phyloP scores from a whole-genome alignment of 2,329 filamentous ascomycete genomes.

The Elsinoe necatrix region DNA sequence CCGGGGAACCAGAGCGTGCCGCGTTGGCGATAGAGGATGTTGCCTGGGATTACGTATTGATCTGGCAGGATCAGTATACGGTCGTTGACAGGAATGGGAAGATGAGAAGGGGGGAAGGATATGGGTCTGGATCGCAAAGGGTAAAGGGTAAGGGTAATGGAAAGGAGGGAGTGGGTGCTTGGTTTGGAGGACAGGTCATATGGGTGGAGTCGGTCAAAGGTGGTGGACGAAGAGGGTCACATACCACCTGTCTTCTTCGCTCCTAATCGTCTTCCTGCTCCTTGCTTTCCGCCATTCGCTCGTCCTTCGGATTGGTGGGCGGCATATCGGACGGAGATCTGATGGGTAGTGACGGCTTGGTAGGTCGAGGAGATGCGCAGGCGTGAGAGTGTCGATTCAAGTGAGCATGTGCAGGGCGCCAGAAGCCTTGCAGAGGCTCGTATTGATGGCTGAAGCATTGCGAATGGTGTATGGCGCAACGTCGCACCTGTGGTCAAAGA shows the following conservation, averaged over 20 bases:
- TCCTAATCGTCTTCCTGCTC: constrained; percentile 77
- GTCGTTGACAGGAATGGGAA: too few relatives aligned
- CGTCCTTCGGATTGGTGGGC: constrained; percentile 58
- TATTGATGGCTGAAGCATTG: constrained; percentile 15
- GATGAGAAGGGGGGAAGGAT: too few relatives aligned
- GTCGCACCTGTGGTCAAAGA: neutral
- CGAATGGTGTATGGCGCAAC: neutral
- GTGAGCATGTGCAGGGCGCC: constrained; percentile 9
- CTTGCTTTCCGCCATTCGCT: constrained; percentile 62
- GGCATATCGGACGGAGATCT: constrained; percentile 44
- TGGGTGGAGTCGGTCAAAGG: too few relatives aligned
- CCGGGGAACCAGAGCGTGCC: constrained; percentile 91
- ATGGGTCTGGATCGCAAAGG: too few relatives aligned
- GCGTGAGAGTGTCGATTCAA: constrained; percentile 26
- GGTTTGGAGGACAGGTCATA: too few relatives aligned
- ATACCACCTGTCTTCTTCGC: constrained; percentile 85
- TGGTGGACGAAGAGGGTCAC: constrained; percentile 28
- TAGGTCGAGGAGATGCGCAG: constrained; percentile 25
- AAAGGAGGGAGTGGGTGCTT: constrained; percentile 2
- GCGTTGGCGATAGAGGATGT: constrained; percentile 96
- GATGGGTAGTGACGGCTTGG: constrained; percentile 17
- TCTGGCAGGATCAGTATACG: constrained; percentile 47
- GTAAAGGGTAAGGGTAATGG: neutral
- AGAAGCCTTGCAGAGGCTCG: neutral
- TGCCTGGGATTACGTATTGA: constrained; percentile 88